Evolutionary conservation across 2,329 filamentous ascomycete species (phyloP).

Genomic region (Chaetomium olivaceum): DNA sequence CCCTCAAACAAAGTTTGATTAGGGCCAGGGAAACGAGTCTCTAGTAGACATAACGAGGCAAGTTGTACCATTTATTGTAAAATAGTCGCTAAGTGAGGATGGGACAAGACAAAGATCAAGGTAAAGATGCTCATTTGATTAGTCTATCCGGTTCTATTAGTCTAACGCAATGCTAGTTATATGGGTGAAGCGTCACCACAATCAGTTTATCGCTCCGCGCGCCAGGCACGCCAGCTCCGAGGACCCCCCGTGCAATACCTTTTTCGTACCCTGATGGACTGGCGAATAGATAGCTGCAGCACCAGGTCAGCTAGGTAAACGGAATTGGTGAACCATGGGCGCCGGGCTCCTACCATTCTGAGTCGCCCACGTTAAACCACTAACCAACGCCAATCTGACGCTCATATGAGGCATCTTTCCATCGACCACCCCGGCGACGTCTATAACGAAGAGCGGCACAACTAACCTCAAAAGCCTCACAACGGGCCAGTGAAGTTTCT

Average conservation of each 20-base stretch:
- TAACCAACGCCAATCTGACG: background rate
- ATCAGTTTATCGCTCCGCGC: background rate
- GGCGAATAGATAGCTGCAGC: background rate
- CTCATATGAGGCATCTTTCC: background rate
- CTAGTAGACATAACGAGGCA: background rate
- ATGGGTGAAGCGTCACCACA: background rate
- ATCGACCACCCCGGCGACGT: background rate
- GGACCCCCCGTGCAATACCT: background rate
- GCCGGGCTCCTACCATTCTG: background rate
- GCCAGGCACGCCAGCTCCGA: background rate
- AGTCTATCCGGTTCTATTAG: background rate
- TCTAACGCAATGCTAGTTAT: background rate
- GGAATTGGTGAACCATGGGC: background rate
- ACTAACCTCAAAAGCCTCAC: background rate
- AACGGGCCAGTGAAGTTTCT: constrained; percentile 33
- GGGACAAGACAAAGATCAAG: background rate
- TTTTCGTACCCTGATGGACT: background rate
- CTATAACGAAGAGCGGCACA: background rate
- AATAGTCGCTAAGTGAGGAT: background rate
- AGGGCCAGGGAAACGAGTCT: background rate
- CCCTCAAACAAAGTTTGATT: constrained; percentile 1
- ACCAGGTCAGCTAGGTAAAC: background rate
- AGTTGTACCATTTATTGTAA: constrained; percentile 11
- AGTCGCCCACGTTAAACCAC: background rate
- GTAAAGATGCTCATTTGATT: background rate